phyloP scores from a whole-genome alignment of 345 rosid species.

The Salix brachista region DNA sequence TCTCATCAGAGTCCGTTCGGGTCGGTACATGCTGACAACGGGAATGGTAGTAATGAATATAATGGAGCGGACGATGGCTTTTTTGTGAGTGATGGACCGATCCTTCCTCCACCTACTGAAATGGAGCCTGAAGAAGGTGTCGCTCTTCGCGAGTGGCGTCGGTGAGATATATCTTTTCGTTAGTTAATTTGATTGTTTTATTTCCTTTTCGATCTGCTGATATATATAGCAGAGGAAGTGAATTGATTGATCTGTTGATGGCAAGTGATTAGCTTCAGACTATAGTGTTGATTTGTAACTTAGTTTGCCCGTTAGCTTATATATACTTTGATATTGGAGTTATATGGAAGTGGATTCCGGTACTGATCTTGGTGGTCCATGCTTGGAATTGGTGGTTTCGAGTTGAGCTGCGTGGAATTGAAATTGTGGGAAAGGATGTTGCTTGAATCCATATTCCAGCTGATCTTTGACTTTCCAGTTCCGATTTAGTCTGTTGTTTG shows the following conservation, averaged over 20 bases:
- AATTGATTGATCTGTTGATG: not conserved
- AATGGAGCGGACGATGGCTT: slow-evolving; percentile 27
- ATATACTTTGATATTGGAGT: not conserved
- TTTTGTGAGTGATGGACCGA: slow-evolving; percentile 56
- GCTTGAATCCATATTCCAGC: not conserved
- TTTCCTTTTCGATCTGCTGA: slow-evolving; percentile 27
- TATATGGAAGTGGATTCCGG: not conserved
- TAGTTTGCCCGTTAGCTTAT: too few relatives aligned
- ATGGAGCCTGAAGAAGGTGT: slow-evolving; percentile 63
- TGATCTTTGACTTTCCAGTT: not conserved
- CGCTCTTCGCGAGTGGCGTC: slow-evolving; percentile 76
- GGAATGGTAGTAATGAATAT: slow-evolving; percentile 50
- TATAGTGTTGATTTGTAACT: not conserved
- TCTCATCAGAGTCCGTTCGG: slow-evolving; percentile 48
- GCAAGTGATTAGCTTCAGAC: not conserved
- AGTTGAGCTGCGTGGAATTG: not conserved
- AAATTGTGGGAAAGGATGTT: not conserved
- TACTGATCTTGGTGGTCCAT: not conserved
- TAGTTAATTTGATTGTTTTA: not conserved
- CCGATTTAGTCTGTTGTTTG: not conserved
- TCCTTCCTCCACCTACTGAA: slow-evolving; percentile 68
- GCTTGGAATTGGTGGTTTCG: not conserved
- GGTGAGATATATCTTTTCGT: slow-evolving; percentile 38
- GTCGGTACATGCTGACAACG: slow-evolving; percentile 44
- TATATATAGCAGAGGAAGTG: not conserved